Evolutionary conservation across 2,329 filamentous ascomycete genomes (phyloP).

Genomic region (Trichothecium sympodiale): DNA sequence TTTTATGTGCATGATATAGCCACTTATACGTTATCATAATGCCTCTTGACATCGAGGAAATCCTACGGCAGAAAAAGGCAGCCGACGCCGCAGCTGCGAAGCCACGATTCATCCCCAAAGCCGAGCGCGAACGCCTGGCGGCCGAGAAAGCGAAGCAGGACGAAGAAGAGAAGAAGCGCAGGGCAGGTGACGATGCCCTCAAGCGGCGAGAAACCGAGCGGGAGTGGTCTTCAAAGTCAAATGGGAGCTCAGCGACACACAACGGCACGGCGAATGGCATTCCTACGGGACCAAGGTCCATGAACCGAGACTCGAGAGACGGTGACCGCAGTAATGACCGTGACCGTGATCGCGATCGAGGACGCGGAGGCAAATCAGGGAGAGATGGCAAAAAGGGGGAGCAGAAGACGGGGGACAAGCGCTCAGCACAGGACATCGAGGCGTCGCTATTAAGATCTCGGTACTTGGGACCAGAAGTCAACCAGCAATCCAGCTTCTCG

Average conservation of each 20-base stretch:
- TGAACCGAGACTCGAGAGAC: constrained; percentile 23
- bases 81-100: constrained; percentile 76
- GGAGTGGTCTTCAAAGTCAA: constrained; percentile 18
- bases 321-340: neutral
- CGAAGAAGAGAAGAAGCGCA: constrained; percentile 43
- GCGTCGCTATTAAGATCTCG: constrained; percentile 63
- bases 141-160: constrained; percentile 67
- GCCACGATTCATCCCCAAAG: constrained; percentile 78
- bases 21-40: too few species aligned
- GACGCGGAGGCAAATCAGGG: constrained; percentile 35
- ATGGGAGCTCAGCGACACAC: constrained; percentile 3
- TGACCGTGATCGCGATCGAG: neutral
- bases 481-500: constrained; percentile 73
- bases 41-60: constrained; percentile 69
- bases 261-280: constrained; percentile 24
- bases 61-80: constrained; percentile 75
- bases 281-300: constrained; percentile 63
- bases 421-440: constrained; percentile 52
- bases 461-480: constrained; percentile 87
- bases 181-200: constrained; percentile 48
- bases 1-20: too few species aligned
- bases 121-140: constrained; percentile 69
- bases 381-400: constrained; percentile 23
- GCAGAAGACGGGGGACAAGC: constrained; percentile 23
- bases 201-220: constrained; percentile 56